Evolutionary conservation across 805 yeast genomes (phyloP).

Genomic region (Teunomyces kruisii): DNA sequence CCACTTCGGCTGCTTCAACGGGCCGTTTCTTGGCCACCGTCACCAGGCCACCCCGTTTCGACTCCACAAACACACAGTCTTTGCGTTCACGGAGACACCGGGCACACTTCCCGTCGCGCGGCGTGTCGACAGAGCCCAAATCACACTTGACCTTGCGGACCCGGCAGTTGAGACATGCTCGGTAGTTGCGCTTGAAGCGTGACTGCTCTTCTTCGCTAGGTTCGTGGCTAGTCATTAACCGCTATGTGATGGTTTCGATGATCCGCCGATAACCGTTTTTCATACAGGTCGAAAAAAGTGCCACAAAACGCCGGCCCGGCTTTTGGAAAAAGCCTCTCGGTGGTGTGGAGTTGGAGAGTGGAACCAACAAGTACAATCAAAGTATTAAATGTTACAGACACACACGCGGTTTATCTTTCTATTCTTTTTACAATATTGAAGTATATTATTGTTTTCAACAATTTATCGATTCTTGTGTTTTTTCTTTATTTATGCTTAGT

Average conservation of each 20-base stretch:
- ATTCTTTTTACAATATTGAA: too few species aligned
- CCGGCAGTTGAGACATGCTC: conserved; percentile 85
- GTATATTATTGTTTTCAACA: too few species aligned
- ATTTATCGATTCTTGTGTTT: too few species aligned
- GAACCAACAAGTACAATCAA: too few species aligned
- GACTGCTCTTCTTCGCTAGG: neutral
- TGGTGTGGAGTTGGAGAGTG: too few species aligned
- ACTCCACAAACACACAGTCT: conserved; percentile 67
- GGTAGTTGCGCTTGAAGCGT: conserved; percentile 61
- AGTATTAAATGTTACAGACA: too few species aligned
- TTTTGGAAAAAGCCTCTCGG: too few species aligned
- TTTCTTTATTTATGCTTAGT: too few species aligned
- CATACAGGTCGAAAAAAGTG: neutral
- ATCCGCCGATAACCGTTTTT: conserved; percentile 1
- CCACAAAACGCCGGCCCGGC: too few species aligned
- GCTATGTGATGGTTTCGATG: neutral
- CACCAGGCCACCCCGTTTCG: conserved; percentile 27
- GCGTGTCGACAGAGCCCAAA: conserved; percentile 70
- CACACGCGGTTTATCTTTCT: too few species aligned
- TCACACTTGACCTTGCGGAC: conserved; percentile 85
- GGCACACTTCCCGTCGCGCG: conserved; percentile 79
- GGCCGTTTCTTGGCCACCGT: conserved; percentile 49
- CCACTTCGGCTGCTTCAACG: neutral
- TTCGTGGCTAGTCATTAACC: conserved; percentile 10
- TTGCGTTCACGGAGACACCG: conserved; percentile 80